These are phyloP conservation scores for Whalleya microplaca DNA, from an alignment of 2,329 filamentous ascomycete genomes.

Conservation along the genomic window DNA sequence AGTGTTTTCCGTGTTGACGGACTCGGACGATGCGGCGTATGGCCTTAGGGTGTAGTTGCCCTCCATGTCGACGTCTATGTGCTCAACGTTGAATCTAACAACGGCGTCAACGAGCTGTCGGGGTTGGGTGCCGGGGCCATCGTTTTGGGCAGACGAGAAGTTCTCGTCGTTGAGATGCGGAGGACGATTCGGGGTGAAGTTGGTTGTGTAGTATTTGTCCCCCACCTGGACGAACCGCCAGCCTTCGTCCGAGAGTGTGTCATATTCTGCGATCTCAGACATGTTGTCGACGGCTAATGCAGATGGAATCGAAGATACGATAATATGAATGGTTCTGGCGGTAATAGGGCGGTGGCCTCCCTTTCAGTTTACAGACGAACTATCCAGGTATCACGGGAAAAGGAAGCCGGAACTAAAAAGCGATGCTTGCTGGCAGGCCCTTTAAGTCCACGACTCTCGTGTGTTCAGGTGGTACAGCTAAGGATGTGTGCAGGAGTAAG, in stretches of 20 bases:
- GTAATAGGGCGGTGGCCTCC: background rate
- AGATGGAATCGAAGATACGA: background rate
- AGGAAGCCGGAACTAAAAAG: background rate
- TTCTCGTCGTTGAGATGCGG: slow-evolving; percentile 27
- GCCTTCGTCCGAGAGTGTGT: slow-evolving; percentile 8
- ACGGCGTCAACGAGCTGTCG: background rate
- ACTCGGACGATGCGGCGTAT: slow-evolving; percentile 6
- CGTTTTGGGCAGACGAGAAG: slow-evolving; percentile 18
- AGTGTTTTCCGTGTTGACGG: slow-evolving; percentile 19
- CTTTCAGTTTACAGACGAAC: no score
- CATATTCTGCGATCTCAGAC: slow-evolving; percentile 3
- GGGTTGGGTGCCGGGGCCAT: slow-evolving; percentile 12
- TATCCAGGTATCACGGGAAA: background rate
- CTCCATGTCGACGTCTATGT: background rate
- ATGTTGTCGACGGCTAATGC: slow-evolving; percentile 2
- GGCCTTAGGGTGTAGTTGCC: background rate
- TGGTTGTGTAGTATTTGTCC: slow-evolving; percentile 11
- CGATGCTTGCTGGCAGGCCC: background rate
- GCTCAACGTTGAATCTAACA: background rate
- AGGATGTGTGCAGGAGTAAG: background rate
- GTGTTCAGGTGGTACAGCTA: background rate
- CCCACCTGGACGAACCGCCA: background rate
- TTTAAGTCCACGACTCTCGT: background rate
- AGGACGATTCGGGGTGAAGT: slow-evolving; percentile 20
- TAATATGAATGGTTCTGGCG: background rate